Evolutionary conservation across 164 flowering plant species (phyloP).

Genomic region (Macadamia integrifolia): DNA sequence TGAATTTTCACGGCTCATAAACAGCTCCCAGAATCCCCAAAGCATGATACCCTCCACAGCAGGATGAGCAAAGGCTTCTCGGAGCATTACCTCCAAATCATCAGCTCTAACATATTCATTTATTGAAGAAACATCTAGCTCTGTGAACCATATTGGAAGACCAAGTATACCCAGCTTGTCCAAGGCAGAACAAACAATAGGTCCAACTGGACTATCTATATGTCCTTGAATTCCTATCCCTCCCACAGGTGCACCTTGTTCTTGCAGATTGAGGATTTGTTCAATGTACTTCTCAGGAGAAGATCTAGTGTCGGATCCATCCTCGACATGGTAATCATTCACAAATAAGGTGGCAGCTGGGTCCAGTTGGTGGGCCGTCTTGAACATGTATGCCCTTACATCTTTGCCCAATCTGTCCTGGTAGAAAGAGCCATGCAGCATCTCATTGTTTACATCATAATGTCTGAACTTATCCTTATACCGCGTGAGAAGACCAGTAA

Average conservation of each 20-base stretch:
- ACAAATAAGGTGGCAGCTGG: slow-evolving; percentile 71
- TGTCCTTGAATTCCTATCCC: slow-evolving; percentile 94
- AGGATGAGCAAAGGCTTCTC: slow-evolving; percentile 87
- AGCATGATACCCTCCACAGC: slow-evolving; percentile 84
- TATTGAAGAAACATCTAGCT: slow-evolving; percentile 74
- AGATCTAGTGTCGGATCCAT: slow-evolving; percentile 67
- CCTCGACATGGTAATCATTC: slow-evolving; percentile 91
- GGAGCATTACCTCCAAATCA: slow-evolving; percentile 90
- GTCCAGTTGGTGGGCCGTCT: slow-evolving; percentile 69
- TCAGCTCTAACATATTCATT: slow-evolving; percentile 86
- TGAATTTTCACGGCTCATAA: slow-evolving; percentile 75
- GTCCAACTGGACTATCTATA: slow-evolving; percentile 76
- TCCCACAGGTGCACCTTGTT: slow-evolving; percentile 87
- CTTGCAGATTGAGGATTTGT: slow-evolving; percentile 67
- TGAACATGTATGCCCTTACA: slow-evolving; percentile 73
- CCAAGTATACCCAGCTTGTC: slow-evolving; percentile 78
- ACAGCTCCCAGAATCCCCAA: slow-evolving; percentile 99
- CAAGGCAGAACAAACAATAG: slow-evolving; percentile 70
- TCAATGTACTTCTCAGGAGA: slow-evolving; percentile 78
- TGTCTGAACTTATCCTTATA: slow-evolving; percentile 86
- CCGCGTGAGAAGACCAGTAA: slow-evolving; percentile 64
- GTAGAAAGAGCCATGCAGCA: slow-evolving; percentile 91
- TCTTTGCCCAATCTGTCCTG: slow-evolving; percentile 75
- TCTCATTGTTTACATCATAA: slow-evolving; percentile 93
- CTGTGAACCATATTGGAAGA: slow-evolving; percentile 95